Base-by-base conservation (phyloP, 768 basidiomycete genomes). In the Mycena vitilis region DNA sequence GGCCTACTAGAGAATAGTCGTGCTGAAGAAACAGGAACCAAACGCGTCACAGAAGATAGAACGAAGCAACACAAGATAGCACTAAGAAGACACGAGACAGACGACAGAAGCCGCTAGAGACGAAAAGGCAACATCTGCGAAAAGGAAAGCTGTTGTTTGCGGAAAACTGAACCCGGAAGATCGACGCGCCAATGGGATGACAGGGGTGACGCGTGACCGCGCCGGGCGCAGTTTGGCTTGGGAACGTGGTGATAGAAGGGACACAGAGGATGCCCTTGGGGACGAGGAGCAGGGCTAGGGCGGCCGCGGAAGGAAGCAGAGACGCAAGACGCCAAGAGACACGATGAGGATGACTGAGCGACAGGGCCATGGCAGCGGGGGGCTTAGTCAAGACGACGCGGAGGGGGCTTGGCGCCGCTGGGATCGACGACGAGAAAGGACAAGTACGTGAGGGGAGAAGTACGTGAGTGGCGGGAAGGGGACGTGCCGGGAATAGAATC, bases 171-270 rank as follows among this genome's bases (percentile, higher is more conserved):
- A 23, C 22, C 47, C 47, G 22, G 47, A 22, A 23, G 47, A 5
- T 48, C 9, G 44, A 48, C 47, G 47, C 47, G 47, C 47, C 47
- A 48, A 48, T 48, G 47, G 15, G 40, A 23, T n/a, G 20, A 40
- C 40, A 40, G 40, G 40, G 40, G 6, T 2, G 47, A 48, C 51
- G 51, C 51, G 51, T 52, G 51, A 52, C 51, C 51, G 51, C 51
- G 51, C 25, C 51, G 51, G 51, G 51, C 25, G 51, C 51, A 52
- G 51, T 52, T 25, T 23, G 51, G 23, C 15, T 9, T 22, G 22
- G 51, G 51, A 34, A 30, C 40, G 45, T 64, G 57, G 42, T 44
- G 57, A 58, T 47, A 36, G 30, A 44, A 47, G 30, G 25, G 44
- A 13, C 11, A 6, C 20, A 38, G n/a, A 12, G 4, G 38, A 20